phyloP scores from a whole-genome alignment of 2,329 filamentous ascomycete genomes.

The Alternaria conjuncta region DNA sequence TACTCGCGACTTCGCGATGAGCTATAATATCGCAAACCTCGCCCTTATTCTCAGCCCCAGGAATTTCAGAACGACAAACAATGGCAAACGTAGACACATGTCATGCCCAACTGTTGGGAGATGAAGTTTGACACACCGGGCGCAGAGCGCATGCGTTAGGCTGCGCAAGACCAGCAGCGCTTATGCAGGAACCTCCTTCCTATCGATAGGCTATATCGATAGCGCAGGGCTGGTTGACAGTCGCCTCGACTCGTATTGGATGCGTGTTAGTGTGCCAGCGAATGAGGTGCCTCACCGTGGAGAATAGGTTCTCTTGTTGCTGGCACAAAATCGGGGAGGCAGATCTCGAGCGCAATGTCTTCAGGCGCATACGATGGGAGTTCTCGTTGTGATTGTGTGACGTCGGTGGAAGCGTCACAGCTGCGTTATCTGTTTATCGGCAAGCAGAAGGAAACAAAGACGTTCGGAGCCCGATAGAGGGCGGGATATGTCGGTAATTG shows the following conservation, averaged over 20 bases:
- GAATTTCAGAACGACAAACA: background rate
- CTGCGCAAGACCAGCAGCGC: conserved; percentile 16
- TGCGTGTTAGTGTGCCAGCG: background rate
- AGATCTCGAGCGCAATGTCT: conserved; percentile 3
- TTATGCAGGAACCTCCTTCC: conserved; percentile 20
- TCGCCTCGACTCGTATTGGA: background rate
- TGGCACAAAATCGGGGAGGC: background rate
- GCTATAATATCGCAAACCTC: background rate
- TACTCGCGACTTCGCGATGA: background rate
- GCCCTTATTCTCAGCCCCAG: background rate
- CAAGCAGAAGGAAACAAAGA: background rate
- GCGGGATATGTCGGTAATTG: background rate
- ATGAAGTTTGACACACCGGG: conserved; percentile 1
- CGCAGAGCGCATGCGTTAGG: background rate
- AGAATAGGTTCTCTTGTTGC: background rate
- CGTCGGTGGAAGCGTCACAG: conserved; percentile 1
- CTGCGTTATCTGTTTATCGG: background rate
- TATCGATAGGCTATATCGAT: conserved; percentile 23
- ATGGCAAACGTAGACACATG: background rate
- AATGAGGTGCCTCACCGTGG: background rate
- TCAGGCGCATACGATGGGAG: background rate
- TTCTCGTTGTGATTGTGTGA: background rate
- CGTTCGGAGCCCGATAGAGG: background rate
- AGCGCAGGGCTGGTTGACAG: conserved; percentile 1
- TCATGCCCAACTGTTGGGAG: background rate